Base-by-base conservation (phyloP, 2,329 filamentous ascomycete genomes). In the Calonectria leucothoes region DNA sequence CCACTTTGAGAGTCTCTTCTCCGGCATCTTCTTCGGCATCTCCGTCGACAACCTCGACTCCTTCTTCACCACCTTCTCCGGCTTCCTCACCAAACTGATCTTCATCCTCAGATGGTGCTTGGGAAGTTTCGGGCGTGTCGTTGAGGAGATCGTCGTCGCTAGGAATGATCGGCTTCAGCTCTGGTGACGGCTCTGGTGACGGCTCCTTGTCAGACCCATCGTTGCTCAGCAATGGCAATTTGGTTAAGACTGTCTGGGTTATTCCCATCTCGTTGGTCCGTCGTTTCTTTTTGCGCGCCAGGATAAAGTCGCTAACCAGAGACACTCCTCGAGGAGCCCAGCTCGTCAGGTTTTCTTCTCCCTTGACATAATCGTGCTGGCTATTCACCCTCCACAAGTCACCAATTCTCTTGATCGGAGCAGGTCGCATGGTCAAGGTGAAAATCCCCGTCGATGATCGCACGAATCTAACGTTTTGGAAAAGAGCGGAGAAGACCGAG, bases 381-480 rank as follows among this genome's bases (percentile, higher is more conserved):
- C 96, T 98, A 83, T 95, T 97, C 92, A 98, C 95, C 69, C 97
- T 92, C 97, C 97, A 99, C 15, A 99, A 88, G 82, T 99, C 97
- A 4, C 95, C 95, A 0, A 95, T 95, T 59, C 95, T 91, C 85
- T 98, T 98, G 65, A 98, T 95, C 3, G 95, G 95, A 10, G 95
- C 93, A 0, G 97, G 97, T 35, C 95, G 93, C 84, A 98, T 93
- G 7, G 93, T 93, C 64, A 98, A 87, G 1, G 94, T 95, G 84
- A 98, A 99, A 72, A 98, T 94, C 55, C 92, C 93, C 25, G 95
- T 94, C 0, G 94, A 94, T 10, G 96, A 97, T 81, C 95, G 95
- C 8, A 98, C 94, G 72, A 98, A 93, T 29, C 96, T 91, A 49
- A 94, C 92, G 27, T 93, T 93, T 80, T 95, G 95, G 91, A 94